Evolutionary conservation across 305 asterid genomes (phyloP).

Genomic region (Nicotiana rustica): DNA sequence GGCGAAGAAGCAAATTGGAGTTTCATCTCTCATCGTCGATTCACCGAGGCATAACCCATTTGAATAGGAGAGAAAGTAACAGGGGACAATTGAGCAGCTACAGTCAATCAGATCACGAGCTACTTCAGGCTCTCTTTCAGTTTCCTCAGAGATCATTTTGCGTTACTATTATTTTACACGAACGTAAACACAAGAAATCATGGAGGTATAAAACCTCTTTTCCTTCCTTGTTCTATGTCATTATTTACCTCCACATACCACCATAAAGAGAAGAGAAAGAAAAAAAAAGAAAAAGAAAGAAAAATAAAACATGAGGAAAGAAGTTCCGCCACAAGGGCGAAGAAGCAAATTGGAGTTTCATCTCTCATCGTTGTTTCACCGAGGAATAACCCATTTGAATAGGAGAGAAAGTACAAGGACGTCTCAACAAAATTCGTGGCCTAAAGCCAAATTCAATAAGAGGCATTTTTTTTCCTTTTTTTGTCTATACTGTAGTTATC

Average conservation of each 20-base stretch:
- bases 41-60: background rate
- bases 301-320: background rate
- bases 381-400: background rate
- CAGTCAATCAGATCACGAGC: slow-evolving; percentile 49
- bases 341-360: background rate
- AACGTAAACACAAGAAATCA: too few relatives aligned
- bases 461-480: too few relatives aligned
- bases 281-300: background rate
- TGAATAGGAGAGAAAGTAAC: background rate
- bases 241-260: background rate
- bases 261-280: too few relatives aligned
- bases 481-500: too few relatives aligned
- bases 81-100: slow-evolving; percentile 37
- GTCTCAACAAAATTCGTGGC: too few relatives aligned
- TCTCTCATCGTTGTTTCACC: background rate
- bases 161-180: too few relatives aligned
- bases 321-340: slow-evolving; percentile 27
- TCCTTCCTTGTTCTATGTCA: background rate
- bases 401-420: background rate
- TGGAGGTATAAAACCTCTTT: background rate
- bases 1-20: background rate
- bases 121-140: slow-evolving; percentile 56
- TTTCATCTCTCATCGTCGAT: background rate
- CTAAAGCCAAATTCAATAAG: too few relatives aligned
- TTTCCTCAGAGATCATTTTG: slow-evolving; percentile 49